A percentile compares a stretch with the other conserved stretches of the same genome.
Evolutionary conservation across 192 early-diverging fungal species (phyloP).

Genomic region (Backusella circina): DNA sequence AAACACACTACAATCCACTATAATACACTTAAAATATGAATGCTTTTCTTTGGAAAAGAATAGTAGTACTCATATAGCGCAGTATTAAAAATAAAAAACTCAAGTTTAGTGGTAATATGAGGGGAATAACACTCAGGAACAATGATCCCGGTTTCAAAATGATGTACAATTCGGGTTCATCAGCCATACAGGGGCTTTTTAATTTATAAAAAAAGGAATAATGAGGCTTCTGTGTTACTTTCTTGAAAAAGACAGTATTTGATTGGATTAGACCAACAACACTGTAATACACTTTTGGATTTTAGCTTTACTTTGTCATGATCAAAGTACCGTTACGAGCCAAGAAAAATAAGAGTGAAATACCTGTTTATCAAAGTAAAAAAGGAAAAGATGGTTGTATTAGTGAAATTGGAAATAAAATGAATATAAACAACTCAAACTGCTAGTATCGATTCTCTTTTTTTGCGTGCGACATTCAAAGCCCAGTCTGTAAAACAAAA

Average conservation of each 20-base stretch:
- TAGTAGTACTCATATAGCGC: too few species aligned
- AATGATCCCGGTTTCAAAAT: background rate
- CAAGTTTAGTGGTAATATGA: too few species aligned
- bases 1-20: too few species aligned
- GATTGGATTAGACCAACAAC: background rate
- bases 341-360: background rate
- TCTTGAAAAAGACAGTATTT: background rate
- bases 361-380: background rate
- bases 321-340: background rate
- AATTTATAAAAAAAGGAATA: background rate
- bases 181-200: conserved; percentile 29
- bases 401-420: background rate
- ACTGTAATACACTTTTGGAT: background rate
- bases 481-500: background rate
- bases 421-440: background rate
- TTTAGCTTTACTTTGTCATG: background rate
- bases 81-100: too few species aligned
- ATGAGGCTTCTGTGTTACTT: background rate
- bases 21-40: too few species aligned
- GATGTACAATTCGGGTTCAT: background rate
- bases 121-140: background rate
- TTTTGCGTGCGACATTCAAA: background rate
- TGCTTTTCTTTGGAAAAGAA: too few species aligned
- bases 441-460: background rate
- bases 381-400: background rate